A percentile compares a stretch with the other conserved stretches of the same genome.
These are phyloP conservation scores for Claviceps quebecensis DNA, from an alignment of 2,329 filamentous ascomycete species.

Conservation along the genomic window DNA sequence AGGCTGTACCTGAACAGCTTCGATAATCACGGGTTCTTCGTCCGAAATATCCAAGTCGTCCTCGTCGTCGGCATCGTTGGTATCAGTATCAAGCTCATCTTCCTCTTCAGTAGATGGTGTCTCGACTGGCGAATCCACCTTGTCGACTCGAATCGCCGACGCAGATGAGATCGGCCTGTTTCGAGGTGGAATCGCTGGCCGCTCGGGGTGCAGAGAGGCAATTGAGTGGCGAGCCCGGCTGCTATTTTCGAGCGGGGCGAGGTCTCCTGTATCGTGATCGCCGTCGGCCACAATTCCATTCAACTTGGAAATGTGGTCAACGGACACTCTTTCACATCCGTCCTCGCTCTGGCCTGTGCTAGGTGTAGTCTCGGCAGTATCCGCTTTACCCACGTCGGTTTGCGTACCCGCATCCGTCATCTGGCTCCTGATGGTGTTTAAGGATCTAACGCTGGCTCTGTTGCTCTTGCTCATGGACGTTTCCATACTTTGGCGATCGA, in stretches of 20 bases:
- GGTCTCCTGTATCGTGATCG: conserved; percentile 46
- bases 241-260: conserved; percentile 33
- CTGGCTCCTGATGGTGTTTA: conserved; percentile 52
- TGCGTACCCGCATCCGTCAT: conserved; percentile 58
- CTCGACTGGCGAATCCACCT: conserved; percentile 14
- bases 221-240: conserved; percentile 23
- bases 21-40: conserved; percentile 52
- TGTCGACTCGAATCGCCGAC: conserved; percentile 8
- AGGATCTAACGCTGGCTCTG: conserved; percentile 62
- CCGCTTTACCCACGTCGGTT: conserved; percentile 32
- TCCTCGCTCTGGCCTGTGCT: conserved; percentile 41
- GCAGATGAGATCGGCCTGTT: background rate
- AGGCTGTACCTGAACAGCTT: conserved; percentile 46
- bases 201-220: conserved; percentile 10
- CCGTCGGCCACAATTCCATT: conserved; percentile 23
- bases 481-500: conserved; percentile 55
- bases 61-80: conserved; percentile 24
- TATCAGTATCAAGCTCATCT: conserved; percentile 11
- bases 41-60: conserved; percentile 36
- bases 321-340: conserved; percentile 26
- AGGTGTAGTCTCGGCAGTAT: conserved; percentile 39
- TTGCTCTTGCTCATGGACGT: conserved; percentile 46
- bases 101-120: conserved; percentile 10
- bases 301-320: conserved; percentile 22
- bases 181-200: conserved; percentile 7